A percentile compares a stretch with the other conserved stretches of the same genome.
Conservation (phyloP, 2,329 filamentous ascomycete species). For the Aureobasidium namibiae region DNA sequence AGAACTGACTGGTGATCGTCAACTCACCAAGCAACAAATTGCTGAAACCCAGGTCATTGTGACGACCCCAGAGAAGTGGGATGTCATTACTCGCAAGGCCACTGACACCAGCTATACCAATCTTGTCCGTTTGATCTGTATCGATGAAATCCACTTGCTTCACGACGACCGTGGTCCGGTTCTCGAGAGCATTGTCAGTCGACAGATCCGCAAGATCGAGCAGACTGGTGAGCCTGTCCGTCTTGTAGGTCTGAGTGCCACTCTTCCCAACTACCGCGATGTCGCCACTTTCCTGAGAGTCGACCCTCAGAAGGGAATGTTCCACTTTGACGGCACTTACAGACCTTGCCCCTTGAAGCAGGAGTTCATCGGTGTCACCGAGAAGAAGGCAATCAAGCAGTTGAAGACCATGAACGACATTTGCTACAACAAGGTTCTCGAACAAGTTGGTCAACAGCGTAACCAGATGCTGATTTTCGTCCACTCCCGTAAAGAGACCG, state of each 20-base stretch:
- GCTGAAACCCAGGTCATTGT: constrained; percentile 97
- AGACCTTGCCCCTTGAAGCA: constrained; percentile 90
- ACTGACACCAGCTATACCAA: constrained; percentile 96
- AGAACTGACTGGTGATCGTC: constrained; percentile 94
- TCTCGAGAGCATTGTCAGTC: constrained; percentile 89
- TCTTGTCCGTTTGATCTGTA: constrained; percentile 89
- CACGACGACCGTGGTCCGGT: constrained; percentile 97
- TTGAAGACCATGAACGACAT: constrained; percentile 99
- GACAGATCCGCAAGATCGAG: constrained; percentile 86
- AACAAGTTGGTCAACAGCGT: constrained; percentile 84
- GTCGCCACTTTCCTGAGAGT: constrained; percentile 93
- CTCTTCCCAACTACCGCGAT: constrained; percentile 91
- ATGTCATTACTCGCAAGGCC: constrained; percentile 96
- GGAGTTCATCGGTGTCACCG: constrained; percentile 94
- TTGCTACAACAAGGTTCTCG: constrained; percentile 93
- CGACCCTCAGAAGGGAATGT: constrained; percentile 74
- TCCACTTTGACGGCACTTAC: constrained; percentile 93
- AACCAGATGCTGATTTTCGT: constrained; percentile 99
- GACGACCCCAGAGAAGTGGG: constrained; percentile 97
- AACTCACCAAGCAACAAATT: constrained; percentile 97
- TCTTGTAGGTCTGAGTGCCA: constrained; percentile 86
- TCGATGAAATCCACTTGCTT: constrained; percentile 95
- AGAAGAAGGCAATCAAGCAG: constrained; percentile 98
- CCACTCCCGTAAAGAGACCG: constrained; percentile 95
- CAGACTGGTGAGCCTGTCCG: constrained; percentile 91